phyloP scores from a whole-genome alignment of 2,329 filamentous ascomycete species.

The Penicillium expansum region DNA sequence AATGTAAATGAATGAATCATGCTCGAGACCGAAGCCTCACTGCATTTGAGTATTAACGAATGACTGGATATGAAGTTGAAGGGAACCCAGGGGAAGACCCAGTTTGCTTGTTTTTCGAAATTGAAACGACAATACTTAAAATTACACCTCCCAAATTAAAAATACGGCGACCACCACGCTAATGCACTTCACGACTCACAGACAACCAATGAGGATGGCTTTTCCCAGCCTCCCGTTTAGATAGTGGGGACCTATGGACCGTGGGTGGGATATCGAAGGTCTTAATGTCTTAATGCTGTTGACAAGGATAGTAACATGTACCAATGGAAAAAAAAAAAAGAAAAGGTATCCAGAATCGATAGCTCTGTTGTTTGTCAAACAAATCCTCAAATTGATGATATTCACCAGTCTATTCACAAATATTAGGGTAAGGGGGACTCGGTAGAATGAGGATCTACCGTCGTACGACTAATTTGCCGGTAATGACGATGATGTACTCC shows the following conservation, averaged over 20 bases:
- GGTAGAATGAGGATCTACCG: constrained; percentile 14
- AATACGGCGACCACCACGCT: constrained; percentile 1
- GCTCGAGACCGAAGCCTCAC: constrained; percentile 17
- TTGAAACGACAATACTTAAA: constrained; percentile 1
- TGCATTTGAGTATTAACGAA: constrained; percentile 29
- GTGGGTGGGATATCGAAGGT: background rate
- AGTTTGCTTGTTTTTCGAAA: constrained; percentile 2
- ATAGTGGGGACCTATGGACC: constrained; percentile 1
- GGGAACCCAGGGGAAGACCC: constrained; percentile 4
- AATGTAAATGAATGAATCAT: constrained; percentile 19
- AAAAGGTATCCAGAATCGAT: background rate
- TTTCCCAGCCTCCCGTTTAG: constrained; percentile 3
- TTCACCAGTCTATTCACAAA: background rate
- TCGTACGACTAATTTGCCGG: constrained; percentile 3
- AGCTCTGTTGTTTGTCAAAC: background rate
- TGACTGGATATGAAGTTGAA: constrained; percentile 22
- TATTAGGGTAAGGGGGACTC: background rate
- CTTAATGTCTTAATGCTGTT: background rate
- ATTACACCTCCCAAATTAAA: constrained; percentile 5
- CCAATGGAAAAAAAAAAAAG: background rate
- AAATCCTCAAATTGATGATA: background rate
- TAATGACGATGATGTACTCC: background rate
- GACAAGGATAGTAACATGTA: background rate
- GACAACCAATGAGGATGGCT: background rate
- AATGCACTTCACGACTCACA: background rate